Evolutionary conservation across 2,329 filamentous ascomycete genomes (phyloP).

Genomic region (Pseudocercospora cruenta): DNA sequence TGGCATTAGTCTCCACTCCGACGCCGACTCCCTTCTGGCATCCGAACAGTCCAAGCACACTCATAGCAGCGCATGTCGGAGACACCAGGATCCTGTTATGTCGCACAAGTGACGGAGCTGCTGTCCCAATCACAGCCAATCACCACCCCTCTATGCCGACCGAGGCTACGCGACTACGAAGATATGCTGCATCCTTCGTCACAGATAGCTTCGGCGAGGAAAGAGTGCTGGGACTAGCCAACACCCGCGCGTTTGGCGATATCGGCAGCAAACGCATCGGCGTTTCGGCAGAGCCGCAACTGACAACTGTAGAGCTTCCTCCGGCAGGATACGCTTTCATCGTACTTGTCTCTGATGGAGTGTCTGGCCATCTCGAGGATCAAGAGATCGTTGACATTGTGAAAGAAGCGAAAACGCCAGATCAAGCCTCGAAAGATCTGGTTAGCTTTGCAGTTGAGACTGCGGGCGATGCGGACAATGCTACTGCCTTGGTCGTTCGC

Average conservation of each 20-base stretch:
- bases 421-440: conserved; percentile 77
- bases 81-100: conserved; percentile 91
- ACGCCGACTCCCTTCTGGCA: conserved; percentile 95
- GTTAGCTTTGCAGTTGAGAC: conserved; percentile 90
- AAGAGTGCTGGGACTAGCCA: conserved; percentile 89
- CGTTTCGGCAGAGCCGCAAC: conserved; percentile 90
- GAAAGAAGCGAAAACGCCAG: conserved; percentile 90
- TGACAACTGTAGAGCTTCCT: conserved; percentile 74
- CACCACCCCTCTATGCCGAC: conserved; percentile 88
- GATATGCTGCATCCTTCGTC: conserved; percentile 84
- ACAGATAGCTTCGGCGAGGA: conserved; percentile 98
- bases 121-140: conserved; percentile 81
- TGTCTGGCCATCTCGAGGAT: conserved; percentile 82
- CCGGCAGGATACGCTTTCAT: conserved; percentile 88
- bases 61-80: conserved; percentile 88
- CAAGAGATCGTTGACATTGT: conserved; percentile 96
- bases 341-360: conserved; percentile 84
- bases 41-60: conserved; percentile 78
- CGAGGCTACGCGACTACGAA: conserved; percentile 79
- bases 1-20: conserved; percentile 89
- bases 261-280: conserved; percentile 89
- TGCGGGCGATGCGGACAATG: conserved; percentile 64
- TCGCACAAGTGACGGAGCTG: conserved; percentile 78
- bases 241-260: conserved; percentile 92
- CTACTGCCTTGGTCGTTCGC: conserved; percentile 65